These are phyloP conservation scores for Mentha longifolia DNA, from an alignment of 257 asterid species.

Conservation along the genomic window DNA sequence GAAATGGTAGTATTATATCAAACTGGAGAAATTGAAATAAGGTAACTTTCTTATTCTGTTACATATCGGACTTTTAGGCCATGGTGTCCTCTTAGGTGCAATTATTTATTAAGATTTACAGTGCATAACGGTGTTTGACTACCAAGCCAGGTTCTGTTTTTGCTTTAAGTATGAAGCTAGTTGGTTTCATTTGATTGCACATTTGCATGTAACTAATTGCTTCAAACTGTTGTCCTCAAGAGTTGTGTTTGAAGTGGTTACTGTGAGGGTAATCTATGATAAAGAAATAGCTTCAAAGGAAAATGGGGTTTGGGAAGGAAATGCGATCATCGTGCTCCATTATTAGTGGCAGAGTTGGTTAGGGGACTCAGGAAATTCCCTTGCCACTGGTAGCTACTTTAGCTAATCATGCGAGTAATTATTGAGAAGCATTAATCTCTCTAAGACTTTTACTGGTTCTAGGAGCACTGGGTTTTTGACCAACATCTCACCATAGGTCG, in stretches of 20 bases:
- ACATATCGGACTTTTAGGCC: conserved; percentile 6
- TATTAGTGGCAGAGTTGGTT: neutral
- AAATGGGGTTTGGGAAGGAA: conserved; percentile 11
- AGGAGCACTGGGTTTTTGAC: neutral
- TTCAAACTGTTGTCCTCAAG: neutral
- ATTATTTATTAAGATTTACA: conserved; percentile 23
- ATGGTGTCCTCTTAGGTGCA: conserved; percentile 10
- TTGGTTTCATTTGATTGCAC: conserved; percentile 1
- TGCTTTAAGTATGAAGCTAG: conserved; percentile 4
- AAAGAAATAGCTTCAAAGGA: neutral
- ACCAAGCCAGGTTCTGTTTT: neutral
- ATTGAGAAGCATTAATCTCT: conserved; percentile 3
- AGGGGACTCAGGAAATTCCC: neutral
- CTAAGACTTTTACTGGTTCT: neutral
- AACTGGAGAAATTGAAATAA: conserved; percentile 78
- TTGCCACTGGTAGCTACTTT: neutral
- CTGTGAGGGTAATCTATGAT: neutral
- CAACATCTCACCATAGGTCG: neutral
- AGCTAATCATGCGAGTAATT: neutral
- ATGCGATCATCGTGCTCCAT: neutral
- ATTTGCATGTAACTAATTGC: neutral
- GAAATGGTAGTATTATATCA: conserved; percentile 73
- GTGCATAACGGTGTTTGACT: conserved; percentile 3
- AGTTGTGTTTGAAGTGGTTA: neutral
- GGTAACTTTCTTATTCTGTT: conserved; percentile 49